Conservation (phyloP, 345 rosid species). For the Lepidium aucheri region DNA sequence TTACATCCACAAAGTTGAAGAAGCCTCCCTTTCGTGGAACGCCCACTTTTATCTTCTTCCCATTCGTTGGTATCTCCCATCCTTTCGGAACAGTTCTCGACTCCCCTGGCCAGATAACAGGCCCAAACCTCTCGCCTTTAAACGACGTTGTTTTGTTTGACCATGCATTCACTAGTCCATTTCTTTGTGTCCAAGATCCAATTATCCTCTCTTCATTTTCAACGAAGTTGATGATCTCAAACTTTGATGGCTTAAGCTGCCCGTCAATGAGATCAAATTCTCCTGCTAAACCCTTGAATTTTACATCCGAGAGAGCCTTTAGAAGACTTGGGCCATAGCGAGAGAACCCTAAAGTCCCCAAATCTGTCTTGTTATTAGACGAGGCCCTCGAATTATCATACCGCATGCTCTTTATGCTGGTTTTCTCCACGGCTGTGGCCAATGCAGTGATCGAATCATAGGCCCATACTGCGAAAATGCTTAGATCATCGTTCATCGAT, state of each 20-base stretch:
- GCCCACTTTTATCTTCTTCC: constrained; percentile 34
- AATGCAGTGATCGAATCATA: constrained; percentile 37
- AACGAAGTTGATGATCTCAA: constrained; percentile 37
- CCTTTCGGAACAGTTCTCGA: constrained; percentile 29
- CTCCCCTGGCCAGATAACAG: constrained; percentile 42
- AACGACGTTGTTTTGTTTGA: not conserved
- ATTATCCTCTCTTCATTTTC: constrained; percentile 21
- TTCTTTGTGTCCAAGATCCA: constrained; percentile 37
- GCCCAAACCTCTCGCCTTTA: not conserved
- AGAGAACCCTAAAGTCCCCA: constrained; percentile 4
- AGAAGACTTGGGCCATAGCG: constrained; percentile 25
- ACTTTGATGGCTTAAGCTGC: constrained; percentile 29
- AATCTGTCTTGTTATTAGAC: not conserved
- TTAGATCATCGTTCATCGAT: not conserved
- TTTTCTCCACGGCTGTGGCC: constrained; percentile 32
- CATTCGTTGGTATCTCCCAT: constrained; percentile 25
- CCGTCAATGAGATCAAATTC: constrained; percentile 29
- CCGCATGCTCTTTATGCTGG: not conserved
- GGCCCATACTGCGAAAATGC: constrained; percentile 26
- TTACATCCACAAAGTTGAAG: constrained; percentile 16
- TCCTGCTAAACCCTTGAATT: constrained; percentile 35
- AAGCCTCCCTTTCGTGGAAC: constrained; percentile 34
- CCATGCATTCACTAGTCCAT: not conserved
- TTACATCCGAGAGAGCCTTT: constrained; percentile 14
- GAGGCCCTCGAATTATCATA: not conserved